These are phyloP conservation scores for Achlya hypogyna DNA, from an alignment of 352 stramenopile species.

Conservation along the genomic window DNA sequence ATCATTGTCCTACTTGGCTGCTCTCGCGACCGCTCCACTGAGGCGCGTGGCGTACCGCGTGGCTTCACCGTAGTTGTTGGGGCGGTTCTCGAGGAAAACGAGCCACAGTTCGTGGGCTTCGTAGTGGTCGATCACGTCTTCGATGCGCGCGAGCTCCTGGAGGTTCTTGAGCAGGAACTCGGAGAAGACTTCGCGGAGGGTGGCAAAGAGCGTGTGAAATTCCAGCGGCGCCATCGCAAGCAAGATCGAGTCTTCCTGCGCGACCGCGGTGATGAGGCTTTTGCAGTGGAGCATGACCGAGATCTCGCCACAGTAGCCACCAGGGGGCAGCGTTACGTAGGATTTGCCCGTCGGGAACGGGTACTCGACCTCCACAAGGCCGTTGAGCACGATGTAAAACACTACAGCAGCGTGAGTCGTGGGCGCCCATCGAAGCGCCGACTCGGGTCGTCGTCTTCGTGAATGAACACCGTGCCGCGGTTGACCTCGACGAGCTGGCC, in stretches of 20 bases:
- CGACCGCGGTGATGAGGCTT: constrained; percentile 31
- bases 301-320: constrained; percentile 59
- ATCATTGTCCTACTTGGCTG: not conserved
- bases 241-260: constrained; percentile 35
- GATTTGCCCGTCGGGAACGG: not conserved
- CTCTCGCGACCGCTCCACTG: not conserved
- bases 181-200: constrained; percentile 41
- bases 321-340: constrained; percentile 30
- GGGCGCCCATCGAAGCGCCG: constrained; percentile 42
- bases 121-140: constrained; percentile 67
- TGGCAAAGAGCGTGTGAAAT: constrained; percentile 49
- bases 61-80: constrained; percentile 32
- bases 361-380: constrained; percentile 18
- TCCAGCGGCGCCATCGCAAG: constrained; percentile 32
- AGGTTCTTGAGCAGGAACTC: constrained; percentile 67
- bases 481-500: constrained; percentile 36
- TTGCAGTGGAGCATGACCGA: constrained; percentile 39
- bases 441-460: constrained; percentile 25
- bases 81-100: constrained; percentile 39
- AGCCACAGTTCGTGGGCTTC: constrained; percentile 47
- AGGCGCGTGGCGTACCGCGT: not conserved
- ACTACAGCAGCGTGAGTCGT: constrained; percentile 16
- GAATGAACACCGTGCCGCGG: constrained; percentile 25
- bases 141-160: constrained; percentile 30
- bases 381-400: constrained; percentile 15